Conservation (phyloP, 768 basidiomycete species). For the Hericium alpestre region DNA sequence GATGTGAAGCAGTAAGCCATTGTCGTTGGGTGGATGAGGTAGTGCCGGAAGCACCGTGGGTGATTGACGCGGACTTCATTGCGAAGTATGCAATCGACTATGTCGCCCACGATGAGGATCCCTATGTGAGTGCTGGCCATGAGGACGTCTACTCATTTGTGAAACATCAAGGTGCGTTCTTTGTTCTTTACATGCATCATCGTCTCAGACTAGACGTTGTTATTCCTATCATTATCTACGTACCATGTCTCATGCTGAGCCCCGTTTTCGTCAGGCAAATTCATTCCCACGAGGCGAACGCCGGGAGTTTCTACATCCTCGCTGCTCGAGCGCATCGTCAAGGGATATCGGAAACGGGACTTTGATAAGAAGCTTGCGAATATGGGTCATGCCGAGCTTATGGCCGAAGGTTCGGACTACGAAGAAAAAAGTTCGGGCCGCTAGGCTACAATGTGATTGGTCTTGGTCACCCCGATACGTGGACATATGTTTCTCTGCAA, state of each 20-base stretch:
- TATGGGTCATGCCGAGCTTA: constrained; percentile 72
- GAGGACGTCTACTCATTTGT: constrained; percentile 80
- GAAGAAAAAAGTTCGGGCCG: constrained; percentile 14
- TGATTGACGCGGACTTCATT: constrained; percentile 72
- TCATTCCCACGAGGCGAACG: constrained; percentile 90
- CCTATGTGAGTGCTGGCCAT: constrained; percentile 68
- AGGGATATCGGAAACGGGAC: constrained; percentile 70
- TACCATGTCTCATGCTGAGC: background rate
- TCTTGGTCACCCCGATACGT: too few species aligned
- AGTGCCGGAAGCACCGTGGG: constrained; percentile 84
- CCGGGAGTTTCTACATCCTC: constrained; percentile 92
- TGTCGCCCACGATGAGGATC: constrained; percentile 91
- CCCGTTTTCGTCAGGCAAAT: constrained; percentile 52
- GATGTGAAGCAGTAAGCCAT: constrained; percentile 86
- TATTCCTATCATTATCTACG: background rate
- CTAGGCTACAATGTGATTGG: background rate
- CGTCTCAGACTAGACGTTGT: constrained; percentile 44
- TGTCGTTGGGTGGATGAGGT: constrained; percentile 97
- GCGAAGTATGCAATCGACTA: constrained; percentile 88
- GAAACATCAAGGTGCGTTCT: constrained; percentile 63
- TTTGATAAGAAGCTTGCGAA: constrained; percentile 85
- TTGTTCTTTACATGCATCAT: constrained; percentile 59
- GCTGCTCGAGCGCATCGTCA: constrained; percentile 84
- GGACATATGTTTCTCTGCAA: too few species aligned
- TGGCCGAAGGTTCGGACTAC: constrained; percentile 40